Evolutionary conservation across 345 rosid species (phyloP).

Genomic region (Crucihimalaya himalaica): DNA sequence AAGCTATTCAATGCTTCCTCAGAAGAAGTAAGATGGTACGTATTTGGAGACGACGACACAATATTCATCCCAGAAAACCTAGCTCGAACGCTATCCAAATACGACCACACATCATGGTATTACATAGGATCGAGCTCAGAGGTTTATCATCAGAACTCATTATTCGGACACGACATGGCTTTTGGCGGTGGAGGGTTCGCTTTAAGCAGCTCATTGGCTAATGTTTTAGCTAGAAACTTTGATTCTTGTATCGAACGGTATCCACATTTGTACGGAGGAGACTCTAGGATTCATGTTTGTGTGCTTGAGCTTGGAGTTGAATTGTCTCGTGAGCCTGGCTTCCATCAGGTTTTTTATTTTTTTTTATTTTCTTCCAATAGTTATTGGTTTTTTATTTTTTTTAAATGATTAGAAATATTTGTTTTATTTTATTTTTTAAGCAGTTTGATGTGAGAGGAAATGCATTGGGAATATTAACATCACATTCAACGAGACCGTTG

Average conservation of each 20-base stretch:
- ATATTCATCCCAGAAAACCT: constrained; percentile 70
- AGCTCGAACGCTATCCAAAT: constrained; percentile 72
- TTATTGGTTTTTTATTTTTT: background rate
- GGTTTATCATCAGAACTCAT: constrained; percentile 55
- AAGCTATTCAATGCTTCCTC: constrained; percentile 37
- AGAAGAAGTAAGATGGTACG: constrained; percentile 65
- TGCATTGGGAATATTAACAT: constrained; percentile 64
- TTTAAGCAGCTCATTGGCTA: constrained; percentile 73
- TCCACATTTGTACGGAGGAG: constrained; percentile 86
- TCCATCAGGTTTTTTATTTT: constrained; percentile 71
- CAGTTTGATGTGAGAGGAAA: constrained; percentile 75
- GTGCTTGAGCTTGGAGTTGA: constrained; percentile 81
- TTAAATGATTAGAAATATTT: background rate
- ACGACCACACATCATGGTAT: constrained; percentile 73
- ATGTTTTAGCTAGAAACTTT: constrained; percentile 59
- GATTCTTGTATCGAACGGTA: constrained; percentile 85
- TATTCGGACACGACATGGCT: constrained; percentile 67
- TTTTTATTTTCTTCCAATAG: background rate
- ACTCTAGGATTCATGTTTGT: constrained; percentile 68
- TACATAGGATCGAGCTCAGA: constrained; percentile 82
- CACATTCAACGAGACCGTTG: constrained; percentile 74
- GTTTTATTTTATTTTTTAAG: background rate
- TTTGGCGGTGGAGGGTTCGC: constrained; percentile 87
- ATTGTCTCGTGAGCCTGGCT: constrained; percentile 76
- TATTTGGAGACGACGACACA: constrained; percentile 86